Evolutionary conservation across 331 rosid genomes (phyloP), one percentile per base, ranked within the genome.

Genomic region (Acacia concinna): DNA sequence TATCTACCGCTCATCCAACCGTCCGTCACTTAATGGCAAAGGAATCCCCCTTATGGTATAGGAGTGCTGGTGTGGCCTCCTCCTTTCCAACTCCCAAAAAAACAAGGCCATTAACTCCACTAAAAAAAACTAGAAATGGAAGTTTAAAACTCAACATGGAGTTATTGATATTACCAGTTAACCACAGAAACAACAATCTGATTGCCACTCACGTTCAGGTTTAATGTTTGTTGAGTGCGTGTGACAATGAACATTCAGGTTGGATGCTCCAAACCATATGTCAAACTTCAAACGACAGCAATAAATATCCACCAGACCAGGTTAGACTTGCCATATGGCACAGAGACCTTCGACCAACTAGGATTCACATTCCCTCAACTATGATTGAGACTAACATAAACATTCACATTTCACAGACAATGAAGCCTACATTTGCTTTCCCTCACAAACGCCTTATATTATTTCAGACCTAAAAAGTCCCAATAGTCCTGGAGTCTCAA

Each of bases 371-470:
- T 60, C 35, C 68, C 38, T 68, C 68, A 63, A 62, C 72, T 28
- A 38, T 38, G 20, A 67, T 21, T 66, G 38, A n/a, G 18, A 4
- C 47, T 20, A 72, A 74, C 71, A 66, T 38, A 71, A 74, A 74
- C 63, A 86, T 88, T 66, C 86, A 87, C 87, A 87, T 7, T 68
- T 68, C 34, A 66, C 20, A 68, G 54, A 85, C 81, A 72, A 84
- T 78, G 82, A 72, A 8, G 40, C 88, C 92, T 85, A 86, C 54
- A 80, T 38, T 77, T 86, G 49, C 74, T 71, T 83, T 76, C 78
- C 73, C 82, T 84, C 69, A 82, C 87, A 70, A 83, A 67, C 59
- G 65, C 89, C 79, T 78, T 83, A 44, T 47, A 60, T 49, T 69
- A 66, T 49, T 41, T 76, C 51, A 65, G 81, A 32, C 35, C 54